Conservation (phyloP, 768 basidiomycete species). For the Clavulina sp. region DNA sequence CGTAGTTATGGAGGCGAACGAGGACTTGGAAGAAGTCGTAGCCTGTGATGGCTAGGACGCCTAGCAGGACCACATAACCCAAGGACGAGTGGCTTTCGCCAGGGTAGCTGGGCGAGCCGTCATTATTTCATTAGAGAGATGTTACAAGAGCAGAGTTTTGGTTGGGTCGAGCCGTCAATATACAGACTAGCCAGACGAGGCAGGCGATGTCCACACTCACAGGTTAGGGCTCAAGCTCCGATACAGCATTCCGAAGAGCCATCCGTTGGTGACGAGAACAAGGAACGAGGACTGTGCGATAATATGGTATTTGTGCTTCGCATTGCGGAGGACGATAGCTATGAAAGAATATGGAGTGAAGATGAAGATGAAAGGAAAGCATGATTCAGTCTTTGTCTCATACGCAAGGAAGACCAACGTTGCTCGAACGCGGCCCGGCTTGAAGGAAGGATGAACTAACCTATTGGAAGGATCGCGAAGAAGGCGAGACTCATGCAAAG, state of each 20-base stretch:
- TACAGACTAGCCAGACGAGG: conserved; percentile 1
- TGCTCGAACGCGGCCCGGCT: background rate
- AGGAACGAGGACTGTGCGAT: conserved; percentile 48
- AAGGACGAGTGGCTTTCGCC: conserved; percentile 40
- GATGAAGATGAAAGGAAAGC: background rate
- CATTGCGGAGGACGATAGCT: conserved; percentile 71
- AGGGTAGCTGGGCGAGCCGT: conserved; percentile 22
- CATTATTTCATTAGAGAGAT: no score
- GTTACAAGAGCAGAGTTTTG: no score
- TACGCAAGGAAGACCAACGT: background rate
- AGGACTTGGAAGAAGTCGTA: conserved; percentile 33
- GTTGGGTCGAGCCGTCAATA: no score
- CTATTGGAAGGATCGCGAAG: conserved; percentile 63
- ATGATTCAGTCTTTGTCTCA: background rate
- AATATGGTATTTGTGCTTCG: conserved; percentile 47
- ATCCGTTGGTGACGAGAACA: conserved; percentile 39
- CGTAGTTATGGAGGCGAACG: conserved; percentile 30
- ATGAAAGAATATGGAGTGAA: conserved; percentile 4
- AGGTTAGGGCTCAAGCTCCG: conserved; percentile 65
- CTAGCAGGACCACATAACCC: conserved; percentile 38
- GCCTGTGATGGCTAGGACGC: conserved; percentile 29
- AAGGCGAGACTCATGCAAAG: conserved; percentile 61
- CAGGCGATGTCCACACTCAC: conserved; percentile 22
- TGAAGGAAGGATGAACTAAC: conserved; percentile 26
- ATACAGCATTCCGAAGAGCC: conserved; percentile 53